phyloP scores from a whole-genome alignment of 2,329 filamentous ascomycete genomes.

The Coniochaeta ligniaria region DNA sequence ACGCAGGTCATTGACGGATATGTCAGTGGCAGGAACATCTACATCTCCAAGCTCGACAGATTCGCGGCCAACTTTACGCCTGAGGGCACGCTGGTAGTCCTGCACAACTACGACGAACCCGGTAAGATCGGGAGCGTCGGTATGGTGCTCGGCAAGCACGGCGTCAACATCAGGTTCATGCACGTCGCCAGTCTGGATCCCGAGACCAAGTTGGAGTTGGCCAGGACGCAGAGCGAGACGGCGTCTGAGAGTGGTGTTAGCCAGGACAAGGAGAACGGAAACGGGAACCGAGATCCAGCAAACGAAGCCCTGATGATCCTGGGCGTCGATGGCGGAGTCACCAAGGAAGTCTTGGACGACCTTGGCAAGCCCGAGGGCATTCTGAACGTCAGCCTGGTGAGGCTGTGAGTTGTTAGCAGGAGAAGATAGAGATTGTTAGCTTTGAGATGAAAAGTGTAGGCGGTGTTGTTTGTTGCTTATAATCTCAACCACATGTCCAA shows the following conservation, averaged over 20 bases:
- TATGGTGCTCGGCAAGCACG: constrained; percentile 58
- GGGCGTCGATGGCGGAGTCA: constrained; percentile 61
- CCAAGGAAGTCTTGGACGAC: constrained; percentile 44
- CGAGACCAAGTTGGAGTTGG: constrained; percentile 16
- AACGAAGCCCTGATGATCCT: constrained; percentile 79
- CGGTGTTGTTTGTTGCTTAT: neutral
- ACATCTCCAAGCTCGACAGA: constrained; percentile 65
- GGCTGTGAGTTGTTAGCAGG: constrained; percentile 20
- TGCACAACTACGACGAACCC: constrained; percentile 74
- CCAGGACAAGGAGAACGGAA: neutral
- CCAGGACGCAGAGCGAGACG: constrained; percentile 6
- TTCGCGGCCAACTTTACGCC: constrained; percentile 70
- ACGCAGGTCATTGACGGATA: constrained; percentile 57
- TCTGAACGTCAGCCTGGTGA: constrained; percentile 46
- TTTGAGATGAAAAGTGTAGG: neutral
- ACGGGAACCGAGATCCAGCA: constrained; percentile 12
- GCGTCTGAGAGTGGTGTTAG: constrained; percentile 10
- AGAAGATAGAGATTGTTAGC: neutral
- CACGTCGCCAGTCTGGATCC: constrained; percentile 54
- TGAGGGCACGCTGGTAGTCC: constrained; percentile 66
- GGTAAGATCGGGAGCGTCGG: constrained; percentile 80
- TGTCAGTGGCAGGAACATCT: constrained; percentile 54
- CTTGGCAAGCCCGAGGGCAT: constrained; percentile 44
- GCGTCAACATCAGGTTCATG: constrained; percentile 78
- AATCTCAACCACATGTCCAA: neutral